Base-by-base conservation (phyloP, 2,329 filamentous ascomycete genomes). In the Fusarium devonianum region DNA sequence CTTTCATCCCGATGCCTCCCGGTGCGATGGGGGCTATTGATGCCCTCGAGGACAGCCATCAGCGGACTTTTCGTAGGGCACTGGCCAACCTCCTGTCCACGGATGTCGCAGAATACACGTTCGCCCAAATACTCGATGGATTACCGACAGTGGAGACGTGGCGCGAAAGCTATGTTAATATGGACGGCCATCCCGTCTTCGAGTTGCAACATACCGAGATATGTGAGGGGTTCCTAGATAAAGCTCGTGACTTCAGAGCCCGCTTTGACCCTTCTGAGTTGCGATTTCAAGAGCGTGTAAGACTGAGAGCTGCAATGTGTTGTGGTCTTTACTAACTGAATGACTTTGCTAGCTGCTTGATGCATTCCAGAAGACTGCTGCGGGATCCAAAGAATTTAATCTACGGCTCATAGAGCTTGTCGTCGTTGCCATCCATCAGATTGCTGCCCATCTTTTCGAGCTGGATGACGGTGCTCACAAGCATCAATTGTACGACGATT, bases 71-170 rank as follows among this genome's bases (percentile, higher is more conserved):
- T 1, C n/a, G 38, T 1, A 10, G 21, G 17, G 52, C 52, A 1
- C 16, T 55, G 2, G n/a, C 2, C 1, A 56, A 56, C 1, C 13
- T 55, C 0, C 1, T 56, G 0, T n/a, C 18, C 4, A 56, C 45
- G 1, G 28, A 59, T 7, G n/a, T 22, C 4, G 34, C 56, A 5
- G 50, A 56, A 5, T 29, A 7, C 0, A 19, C 37, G 4, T 53
- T 38, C 5, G 51, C 51, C 2, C 40, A 59, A 4, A 53, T 59
- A 2, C 25, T 59, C 0, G 56, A 59, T 9, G 55, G 56, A 2
- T 22, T 59, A 4, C 56, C 55, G 0, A 53, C 14, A 2, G 21
- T 35, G 25, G 7, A 25, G 3, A 32, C 42, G 2, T 2, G 30
- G 1, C 19, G 2, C 7, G 39, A 38, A 3, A 39, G 25, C 12